Evolutionary conservation across 2,329 filamentous ascomycete species (phyloP).

Genomic region (Arthrobotrys conoides): DNA sequence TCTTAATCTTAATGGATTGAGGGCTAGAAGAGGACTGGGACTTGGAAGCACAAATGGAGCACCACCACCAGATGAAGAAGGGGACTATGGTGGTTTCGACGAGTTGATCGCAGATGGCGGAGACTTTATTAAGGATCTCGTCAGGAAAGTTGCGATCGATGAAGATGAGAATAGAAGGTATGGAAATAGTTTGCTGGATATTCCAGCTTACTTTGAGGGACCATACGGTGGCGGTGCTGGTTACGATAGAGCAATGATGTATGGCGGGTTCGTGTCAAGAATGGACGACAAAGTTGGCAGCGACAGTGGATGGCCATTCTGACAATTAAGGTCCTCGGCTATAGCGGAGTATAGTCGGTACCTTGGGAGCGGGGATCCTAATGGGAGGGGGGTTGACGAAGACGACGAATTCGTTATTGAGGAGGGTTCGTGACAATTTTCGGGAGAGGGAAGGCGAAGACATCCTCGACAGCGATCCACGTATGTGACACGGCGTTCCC

Average conservation of each 20-base stretch:
- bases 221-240: conserved; percentile 37
- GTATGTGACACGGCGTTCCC: conserved; percentile 10
- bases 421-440: conserved; percentile 39
- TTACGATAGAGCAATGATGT: conserved; percentile 56
- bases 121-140: conserved; percentile 59
- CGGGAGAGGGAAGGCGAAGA: conserved; percentile 27
- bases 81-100: conserved; percentile 55
- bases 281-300: conserved; percentile 59
- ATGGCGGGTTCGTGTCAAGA: conserved; percentile 52
- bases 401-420: conserved; percentile 59
- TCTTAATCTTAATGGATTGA: conserved; percentile 50
- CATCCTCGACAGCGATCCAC: conserved; percentile 22
- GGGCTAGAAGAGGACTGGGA: conserved; percentile 45
- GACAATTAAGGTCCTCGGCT: conserved; percentile 61
- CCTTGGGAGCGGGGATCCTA: conserved; percentile 40
- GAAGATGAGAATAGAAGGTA: conserved; percentile 57
- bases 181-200: conserved; percentile 53
- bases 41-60: conserved; percentile 55
- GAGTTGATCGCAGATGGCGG: conserved; percentile 58
- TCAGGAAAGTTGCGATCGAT: conserved; percentile 57
- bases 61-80: conserved; percentile 43
- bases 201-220: conserved; percentile 53
- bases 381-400: conserved; percentile 27
- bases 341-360: conserved; percentile 60
- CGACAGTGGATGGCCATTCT: conserved; percentile 59